phyloP scores from a whole-genome alignment of 2,329 filamentous ascomycete species.

The Eutypa lata region DNA sequence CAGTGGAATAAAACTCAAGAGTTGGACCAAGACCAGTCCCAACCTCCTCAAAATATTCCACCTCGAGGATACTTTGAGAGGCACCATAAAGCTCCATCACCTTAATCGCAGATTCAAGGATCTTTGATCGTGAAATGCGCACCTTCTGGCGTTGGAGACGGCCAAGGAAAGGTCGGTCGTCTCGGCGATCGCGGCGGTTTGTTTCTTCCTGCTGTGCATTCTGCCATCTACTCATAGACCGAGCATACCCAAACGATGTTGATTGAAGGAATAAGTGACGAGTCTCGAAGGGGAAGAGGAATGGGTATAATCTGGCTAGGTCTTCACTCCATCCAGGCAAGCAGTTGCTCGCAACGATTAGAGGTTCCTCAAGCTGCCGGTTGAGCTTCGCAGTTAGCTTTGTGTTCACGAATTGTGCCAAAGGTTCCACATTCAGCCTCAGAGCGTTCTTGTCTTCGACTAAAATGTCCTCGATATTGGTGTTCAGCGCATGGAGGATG shows the following conservation, averaged over 20 bases:
- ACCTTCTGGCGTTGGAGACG: conserved; percentile 94
- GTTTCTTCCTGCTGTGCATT: conserved; percentile 82
- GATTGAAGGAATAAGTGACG: conserved; percentile 95
- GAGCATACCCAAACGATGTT: conserved; percentile 95
- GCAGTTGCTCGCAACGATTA: conserved; percentile 96
- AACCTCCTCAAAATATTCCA: conserved; percentile 98
- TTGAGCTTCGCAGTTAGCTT: conserved; percentile 98
- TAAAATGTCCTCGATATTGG: conserved; percentile 87
- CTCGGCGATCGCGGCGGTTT: conserved; percentile 75
- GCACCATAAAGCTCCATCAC: conserved; percentile 98
- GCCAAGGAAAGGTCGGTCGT: conserved; percentile 88
- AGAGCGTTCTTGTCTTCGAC: conserved; percentile 70
- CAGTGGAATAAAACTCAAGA: conserved; percentile 95
- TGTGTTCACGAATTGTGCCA: conserved; percentile 96
- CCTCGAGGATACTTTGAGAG: conserved; percentile 93
- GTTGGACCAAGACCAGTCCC: conserved; percentile 94
- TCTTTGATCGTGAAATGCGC: conserved; percentile 91
- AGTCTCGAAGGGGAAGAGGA: conserved; percentile 97
- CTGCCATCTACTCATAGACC: conserved; percentile 97
- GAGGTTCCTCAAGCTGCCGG: conserved; percentile 89
- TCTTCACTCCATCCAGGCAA: conserved; percentile 96
- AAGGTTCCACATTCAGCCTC: conserved; percentile 73
- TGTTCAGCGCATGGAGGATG: conserved; percentile 88
- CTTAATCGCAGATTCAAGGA: conserved; percentile 93
- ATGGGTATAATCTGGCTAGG: conserved; percentile 86